phyloP scores from a whole-genome alignment of 768 basidiomycete genomes.

The Punctularia strigosozonata region DNA sequence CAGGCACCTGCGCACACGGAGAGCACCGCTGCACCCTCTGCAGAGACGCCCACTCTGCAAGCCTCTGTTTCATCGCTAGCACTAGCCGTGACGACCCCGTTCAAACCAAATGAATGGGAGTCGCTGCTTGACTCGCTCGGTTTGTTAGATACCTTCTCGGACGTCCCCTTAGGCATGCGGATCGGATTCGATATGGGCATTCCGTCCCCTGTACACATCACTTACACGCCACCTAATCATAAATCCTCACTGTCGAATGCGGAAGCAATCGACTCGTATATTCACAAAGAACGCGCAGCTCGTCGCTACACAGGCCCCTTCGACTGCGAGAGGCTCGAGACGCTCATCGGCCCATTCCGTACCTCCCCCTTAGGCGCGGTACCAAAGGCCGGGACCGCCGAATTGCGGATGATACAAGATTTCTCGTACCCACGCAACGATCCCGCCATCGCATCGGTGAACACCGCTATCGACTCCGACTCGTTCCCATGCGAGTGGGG shows the following conservation, averaged over 20 bases:
- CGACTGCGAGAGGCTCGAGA: conserved; percentile 5
- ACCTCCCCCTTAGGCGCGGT: conserved; percentile 18
- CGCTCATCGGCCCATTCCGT: conserved; percentile 18
- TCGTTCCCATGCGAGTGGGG: conserved; percentile 26
- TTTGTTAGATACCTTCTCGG: conserved; percentile 12
- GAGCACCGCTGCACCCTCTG: conserved; percentile 25
- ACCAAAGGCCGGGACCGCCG: conserved; percentile 9
- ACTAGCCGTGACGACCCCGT: conserved; percentile 18
- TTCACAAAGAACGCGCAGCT: neutral
- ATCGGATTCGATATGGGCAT: conserved; percentile 27
- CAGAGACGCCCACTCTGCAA: conserved; percentile 11
- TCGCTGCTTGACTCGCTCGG: conserved; percentile 6
- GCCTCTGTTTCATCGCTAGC: conserved; percentile 17
- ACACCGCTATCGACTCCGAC: conserved; percentile 11
- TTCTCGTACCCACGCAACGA: conserved; percentile 11
- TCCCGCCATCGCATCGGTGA: conserved; percentile 9
- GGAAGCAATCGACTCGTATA: neutral
- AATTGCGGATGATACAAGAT: conserved; percentile 16
- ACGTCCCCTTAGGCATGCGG: conserved; percentile 20
- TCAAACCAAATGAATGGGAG: conserved; percentile 12
- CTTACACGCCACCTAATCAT: conserved; percentile 2
- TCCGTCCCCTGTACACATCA: conserved; percentile 5
- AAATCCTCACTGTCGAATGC: neutral
- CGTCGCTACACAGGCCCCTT: neutral
- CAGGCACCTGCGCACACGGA: too few relatives aligned